Evolutionary conservation across 352 stramenopile genomes (phyloP).

Genomic region (Phytopythium chamaehyphon): DNA sequence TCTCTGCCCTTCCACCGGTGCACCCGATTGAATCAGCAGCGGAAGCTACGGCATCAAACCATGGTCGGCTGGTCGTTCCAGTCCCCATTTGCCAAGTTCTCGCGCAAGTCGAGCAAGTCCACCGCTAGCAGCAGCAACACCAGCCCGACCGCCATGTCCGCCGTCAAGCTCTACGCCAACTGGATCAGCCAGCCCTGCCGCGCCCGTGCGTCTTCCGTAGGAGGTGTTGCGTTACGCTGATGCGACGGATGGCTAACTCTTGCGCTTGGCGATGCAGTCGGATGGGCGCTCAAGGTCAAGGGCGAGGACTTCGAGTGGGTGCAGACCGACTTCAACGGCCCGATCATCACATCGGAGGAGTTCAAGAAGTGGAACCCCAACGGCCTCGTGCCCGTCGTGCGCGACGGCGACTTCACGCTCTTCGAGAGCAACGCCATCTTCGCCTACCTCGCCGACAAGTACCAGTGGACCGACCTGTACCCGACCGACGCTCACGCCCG

Average conservation of each 20-base stretch:
- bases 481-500: slow-evolving; percentile 33
- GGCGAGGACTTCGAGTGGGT: slow-evolving; percentile 33
- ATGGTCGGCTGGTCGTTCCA: slow-evolving; percentile 27
- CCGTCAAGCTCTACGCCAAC: slow-evolving; percentile 41
- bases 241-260: not conserved
- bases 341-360: slow-evolving; percentile 40
- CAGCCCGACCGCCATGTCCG: slow-evolving; percentile 3
- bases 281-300: slow-evolving; percentile 46
- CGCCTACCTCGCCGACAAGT: slow-evolving; percentile 49
- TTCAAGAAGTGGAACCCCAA: slow-evolving; percentile 57
- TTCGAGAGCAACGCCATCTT: slow-evolving; percentile 58
- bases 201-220: slow-evolving; percentile 12
- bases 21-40: no score
- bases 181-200: slow-evolving; percentile 37
- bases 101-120: slow-evolving; percentile 18
- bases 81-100: slow-evolving; percentile 19
- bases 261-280: slow-evolving; percentile 5
- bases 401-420: slow-evolving; percentile 55
- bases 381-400: slow-evolving; percentile 37
- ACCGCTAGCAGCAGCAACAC: not conserved
- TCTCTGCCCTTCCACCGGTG: not conserved
- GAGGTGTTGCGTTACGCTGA: not conserved
- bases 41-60: no score
- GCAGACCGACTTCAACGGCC: slow-evolving; percentile 21
- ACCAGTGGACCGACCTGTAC: slow-evolving; percentile 52